phyloP scores from a whole-genome alignment of 2,329 filamentous ascomycete species.

The Colletotrichum karsti region DNA sequence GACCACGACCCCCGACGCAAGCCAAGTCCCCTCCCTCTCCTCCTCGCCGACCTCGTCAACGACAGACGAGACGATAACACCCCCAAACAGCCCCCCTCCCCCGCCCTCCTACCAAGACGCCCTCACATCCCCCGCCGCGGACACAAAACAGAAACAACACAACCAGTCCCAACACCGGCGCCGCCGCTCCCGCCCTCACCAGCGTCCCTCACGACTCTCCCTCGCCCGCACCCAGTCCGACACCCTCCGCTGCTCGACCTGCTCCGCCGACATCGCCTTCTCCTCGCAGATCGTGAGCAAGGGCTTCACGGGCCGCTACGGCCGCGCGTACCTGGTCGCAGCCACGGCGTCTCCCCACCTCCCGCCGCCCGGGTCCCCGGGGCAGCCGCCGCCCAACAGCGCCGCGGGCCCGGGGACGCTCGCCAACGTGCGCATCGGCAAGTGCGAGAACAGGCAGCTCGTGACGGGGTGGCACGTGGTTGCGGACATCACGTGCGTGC shows the following conservation, averaged over 20 bases:
- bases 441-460: conserved; percentile 63
- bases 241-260: conserved; percentile 66
- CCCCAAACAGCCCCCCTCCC: conserved; percentile 31
- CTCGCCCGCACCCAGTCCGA: conserved; percentile 58
- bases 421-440: conserved; percentile 64
- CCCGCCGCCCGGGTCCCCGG: conserved; percentile 25
- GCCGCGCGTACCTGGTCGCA: conserved; percentile 69
- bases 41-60: conserved; percentile 45
- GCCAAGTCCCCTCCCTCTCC: conserved; percentile 41
- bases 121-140: neutral
- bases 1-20: conserved; percentile 32
- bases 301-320: conserved; percentile 72
- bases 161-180: too few species aligned
- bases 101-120: conserved; percentile 33
- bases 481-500: conserved; percentile 67
- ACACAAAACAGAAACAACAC: neutral
- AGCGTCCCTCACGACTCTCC: conserved; percentile 32
- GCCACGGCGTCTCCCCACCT: conserved; percentile 41
- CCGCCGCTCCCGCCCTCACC: neutral
- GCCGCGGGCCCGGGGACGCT: conserved; percentile 43
- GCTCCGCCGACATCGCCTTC: conserved; percentile 69
- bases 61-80: conserved; percentile 36
- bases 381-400: conserved; percentile 25
- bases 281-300: conserved; percentile 70
- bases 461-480: conserved; percentile 72